Evolutionary conservation across 768 basidiomycete species (phyloP).

Genomic region (Termitomyces sp.): DNA sequence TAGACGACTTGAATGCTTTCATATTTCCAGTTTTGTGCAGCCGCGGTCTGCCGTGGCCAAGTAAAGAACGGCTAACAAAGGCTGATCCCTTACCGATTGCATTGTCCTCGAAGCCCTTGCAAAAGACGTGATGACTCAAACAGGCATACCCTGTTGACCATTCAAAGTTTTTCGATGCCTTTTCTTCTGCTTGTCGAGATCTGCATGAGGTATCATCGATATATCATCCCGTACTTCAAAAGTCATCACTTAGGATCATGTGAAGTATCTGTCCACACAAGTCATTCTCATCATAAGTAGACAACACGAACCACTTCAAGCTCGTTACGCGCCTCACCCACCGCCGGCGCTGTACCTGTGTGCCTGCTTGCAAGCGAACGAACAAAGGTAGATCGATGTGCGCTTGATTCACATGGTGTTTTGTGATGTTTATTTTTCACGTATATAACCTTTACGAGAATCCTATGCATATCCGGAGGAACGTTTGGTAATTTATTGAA

Average conservation of each 20-base stretch:
- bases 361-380: conserved; percentile 16
- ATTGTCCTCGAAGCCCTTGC: background rate
- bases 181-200: background rate
- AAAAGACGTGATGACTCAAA: background rate
- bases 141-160: background rate
- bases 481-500: conserved; percentile 4
- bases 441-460: conserved; percentile 1
- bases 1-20: background rate
- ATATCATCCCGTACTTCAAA: background rate
- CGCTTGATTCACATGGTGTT: conserved; percentile 7
- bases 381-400: conserved; percentile 4
- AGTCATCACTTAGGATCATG: background rate
- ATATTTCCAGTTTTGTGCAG: conserved; percentile 3
- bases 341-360: conserved; percentile 12
- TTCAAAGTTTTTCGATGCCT: background rate
- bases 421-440: conserved; percentile 7
- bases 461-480: conserved; percentile 9
- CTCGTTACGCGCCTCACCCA: conserved; percentile 1
- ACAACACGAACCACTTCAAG: conserved; percentile 1
- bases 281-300: background rate
- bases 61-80: background rate
- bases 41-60: conserved; percentile 6
- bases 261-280: background rate
- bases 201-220: background rate
- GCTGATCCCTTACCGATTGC: conserved; percentile 1